Conservation (phyloP, 805 yeast species). For the Candida piceae region DNA sequence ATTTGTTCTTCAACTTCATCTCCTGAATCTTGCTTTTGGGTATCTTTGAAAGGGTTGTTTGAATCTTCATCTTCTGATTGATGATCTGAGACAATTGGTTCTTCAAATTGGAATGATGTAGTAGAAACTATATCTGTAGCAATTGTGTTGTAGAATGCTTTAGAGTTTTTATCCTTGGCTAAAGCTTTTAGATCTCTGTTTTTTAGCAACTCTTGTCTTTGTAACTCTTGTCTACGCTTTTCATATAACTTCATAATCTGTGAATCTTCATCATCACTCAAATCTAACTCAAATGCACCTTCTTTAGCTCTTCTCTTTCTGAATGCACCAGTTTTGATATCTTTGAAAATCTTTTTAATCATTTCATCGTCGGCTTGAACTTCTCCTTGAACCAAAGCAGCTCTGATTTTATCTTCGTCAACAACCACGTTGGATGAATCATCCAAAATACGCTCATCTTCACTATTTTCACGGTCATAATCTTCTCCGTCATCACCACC, state of each 20-base stretch:
- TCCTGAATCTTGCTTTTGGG: conserved; percentile 21
- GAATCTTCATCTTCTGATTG: conserved; percentile 21
- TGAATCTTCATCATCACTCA: conserved; percentile 74
- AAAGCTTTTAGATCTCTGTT: conserved; percentile 39
- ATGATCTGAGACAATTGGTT: conserved; percentile 27
- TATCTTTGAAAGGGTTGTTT: too few relatives aligned
- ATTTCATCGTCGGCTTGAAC: conserved; percentile 56
- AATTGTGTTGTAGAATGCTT: conserved; percentile 64
- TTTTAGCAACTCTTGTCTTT: conserved; percentile 39
- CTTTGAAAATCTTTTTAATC: conserved; percentile 63
- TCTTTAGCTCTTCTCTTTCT: conserved; percentile 50
- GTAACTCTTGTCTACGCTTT: conserved; percentile 37
- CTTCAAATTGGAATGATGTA: conserved; percentile 20
- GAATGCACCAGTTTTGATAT: conserved; percentile 67
- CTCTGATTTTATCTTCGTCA: conserved; percentile 54
- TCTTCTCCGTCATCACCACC: conserved; percentile 68
- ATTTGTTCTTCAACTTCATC: conserved; percentile 16
- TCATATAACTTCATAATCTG: conserved; percentile 35
- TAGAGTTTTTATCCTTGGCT: conserved; percentile 49
- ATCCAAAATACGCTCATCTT: conserved; percentile 74
- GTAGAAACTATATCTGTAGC: conserved; percentile 32
- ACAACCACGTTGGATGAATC: conserved; percentile 55
- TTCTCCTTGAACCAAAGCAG: conserved; percentile 53
- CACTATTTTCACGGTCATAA: conserved; percentile 61
- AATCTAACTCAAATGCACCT: conserved; percentile 53